Evolutionary conservation across 2,329 filamentous ascomycete species (phyloP).

Genomic region (Pseudogymnoascus sp.): DNA sequence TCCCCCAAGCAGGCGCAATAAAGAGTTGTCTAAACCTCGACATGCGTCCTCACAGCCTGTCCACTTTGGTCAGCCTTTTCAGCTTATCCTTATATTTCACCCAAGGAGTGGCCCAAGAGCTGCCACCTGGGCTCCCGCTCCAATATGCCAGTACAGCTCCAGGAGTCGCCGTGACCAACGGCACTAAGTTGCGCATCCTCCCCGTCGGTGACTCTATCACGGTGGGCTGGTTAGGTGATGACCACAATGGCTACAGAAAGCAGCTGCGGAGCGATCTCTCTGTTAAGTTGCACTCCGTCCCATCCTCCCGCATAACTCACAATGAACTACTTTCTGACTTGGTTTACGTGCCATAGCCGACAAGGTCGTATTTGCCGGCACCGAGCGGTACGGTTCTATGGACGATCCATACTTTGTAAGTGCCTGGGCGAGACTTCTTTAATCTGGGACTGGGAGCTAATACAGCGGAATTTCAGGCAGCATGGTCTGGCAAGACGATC

Average conservation of each 20-base stretch:
- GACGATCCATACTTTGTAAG: constrained; percentile 19
- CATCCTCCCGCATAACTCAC: background rate
- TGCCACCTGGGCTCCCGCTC: background rate
- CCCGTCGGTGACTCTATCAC: constrained; percentile 33
- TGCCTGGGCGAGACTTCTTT: background rate
- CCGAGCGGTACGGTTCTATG: constrained; percentile 27
- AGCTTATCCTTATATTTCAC: background rate
- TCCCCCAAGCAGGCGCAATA: background rate
- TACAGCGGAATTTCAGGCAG: constrained; percentile 21
- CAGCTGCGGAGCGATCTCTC: constrained; percentile 23
- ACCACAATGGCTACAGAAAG: constrained; percentile 33
- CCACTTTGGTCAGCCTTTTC: background rate
- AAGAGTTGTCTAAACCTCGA: background rate
- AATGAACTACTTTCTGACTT: background rate
- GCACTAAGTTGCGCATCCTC: constrained; percentile 19
- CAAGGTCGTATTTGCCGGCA: constrained; percentile 27
- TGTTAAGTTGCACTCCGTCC: background rate
- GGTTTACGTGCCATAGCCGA: constrained; percentile 9
- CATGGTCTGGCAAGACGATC: constrained; percentile 27
- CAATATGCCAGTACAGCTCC: background rate
- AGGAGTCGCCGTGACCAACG: background rate
- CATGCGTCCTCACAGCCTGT: background rate
- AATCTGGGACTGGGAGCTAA: background rate
- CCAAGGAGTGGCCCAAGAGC: background rate
- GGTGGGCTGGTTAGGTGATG: constrained; percentile 24